Conservation (phyloP, 192 early-diverging fungal species). For the Coemansia sp. region DNA sequence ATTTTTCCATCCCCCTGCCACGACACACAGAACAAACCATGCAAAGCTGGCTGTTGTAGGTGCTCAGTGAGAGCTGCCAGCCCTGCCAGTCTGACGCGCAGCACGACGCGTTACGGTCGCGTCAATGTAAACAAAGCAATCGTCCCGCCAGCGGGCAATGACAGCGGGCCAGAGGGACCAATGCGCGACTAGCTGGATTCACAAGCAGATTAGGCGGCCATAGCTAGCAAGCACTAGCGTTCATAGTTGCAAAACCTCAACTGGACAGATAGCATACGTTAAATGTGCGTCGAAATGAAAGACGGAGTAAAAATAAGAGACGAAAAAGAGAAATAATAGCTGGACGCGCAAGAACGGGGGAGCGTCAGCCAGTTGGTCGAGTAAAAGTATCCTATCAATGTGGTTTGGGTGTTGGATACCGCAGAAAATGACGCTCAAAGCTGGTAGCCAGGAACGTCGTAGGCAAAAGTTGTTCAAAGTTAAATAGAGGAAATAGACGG, state of each 20-base stretch:
- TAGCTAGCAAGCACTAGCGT: background rate
- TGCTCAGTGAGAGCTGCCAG: background rate
- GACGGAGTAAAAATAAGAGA: background rate
- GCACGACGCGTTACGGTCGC: conserved; percentile 10
- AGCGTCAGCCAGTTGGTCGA: no score
- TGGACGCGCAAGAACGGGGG: no score
- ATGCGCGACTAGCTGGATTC: background rate
- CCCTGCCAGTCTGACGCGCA: background rate
- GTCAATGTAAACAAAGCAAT: conserved; percentile 7
- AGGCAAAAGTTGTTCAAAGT: background rate
- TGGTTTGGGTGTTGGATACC: background rate
- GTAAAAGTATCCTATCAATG: no score
- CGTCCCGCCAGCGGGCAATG: background rate
- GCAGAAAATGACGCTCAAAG: background rate
- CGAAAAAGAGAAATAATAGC: background rate
- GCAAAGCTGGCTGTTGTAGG: background rate
- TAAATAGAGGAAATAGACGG: background rate
- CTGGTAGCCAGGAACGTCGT: background rate
- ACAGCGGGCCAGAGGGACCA: background rate
- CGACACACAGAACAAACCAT: background rate
- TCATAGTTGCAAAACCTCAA: background rate
- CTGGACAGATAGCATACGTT: background rate
- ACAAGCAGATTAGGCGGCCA: background rate
- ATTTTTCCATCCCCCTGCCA: conserved; percentile 5
- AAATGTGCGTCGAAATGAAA: background rate